phyloP scores from a whole-genome alignment of 2,329 filamentous ascomycete species.

The Alternaria triticina region DNA sequence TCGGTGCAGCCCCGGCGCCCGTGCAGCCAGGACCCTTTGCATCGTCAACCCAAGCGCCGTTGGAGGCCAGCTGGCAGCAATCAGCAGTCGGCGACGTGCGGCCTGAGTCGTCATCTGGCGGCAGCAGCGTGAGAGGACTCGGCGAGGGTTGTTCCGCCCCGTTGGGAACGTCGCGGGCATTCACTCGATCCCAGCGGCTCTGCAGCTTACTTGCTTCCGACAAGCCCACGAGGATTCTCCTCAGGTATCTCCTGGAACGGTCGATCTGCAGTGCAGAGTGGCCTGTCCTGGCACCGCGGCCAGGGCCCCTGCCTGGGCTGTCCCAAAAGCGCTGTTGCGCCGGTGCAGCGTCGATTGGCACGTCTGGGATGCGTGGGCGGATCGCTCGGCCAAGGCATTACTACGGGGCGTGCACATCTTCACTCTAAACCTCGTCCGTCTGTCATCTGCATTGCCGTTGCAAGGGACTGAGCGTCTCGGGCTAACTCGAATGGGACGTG shows the following conservation, averaged over 20 bases:
- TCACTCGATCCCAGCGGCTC: slow-evolving; percentile 9
- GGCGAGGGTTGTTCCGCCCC: slow-evolving; percentile 29
- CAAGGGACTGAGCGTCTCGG: slow-evolving; percentile 37
- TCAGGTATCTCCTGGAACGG: slow-evolving; percentile 36
- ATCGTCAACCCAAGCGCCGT: slow-evolving; percentile 3
- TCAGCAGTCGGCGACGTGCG: slow-evolving; percentile 18
- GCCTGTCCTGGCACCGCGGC: slow-evolving; percentile 46
- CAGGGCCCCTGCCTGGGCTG: slow-evolving; percentile 31
- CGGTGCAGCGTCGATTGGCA: slow-evolving; percentile 47
- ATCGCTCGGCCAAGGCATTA: slow-evolving; percentile 46
- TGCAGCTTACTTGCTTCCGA: slow-evolving; percentile 37
- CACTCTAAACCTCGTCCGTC: slow-evolving; percentile 36
- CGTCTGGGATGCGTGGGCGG: slow-evolving; percentile 42
- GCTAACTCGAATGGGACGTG: slow-evolving; percentile 38
- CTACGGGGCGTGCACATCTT: slow-evolving; percentile 41
- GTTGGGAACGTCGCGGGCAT: slow-evolving; percentile 14
- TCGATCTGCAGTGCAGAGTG: slow-evolving; percentile 51
- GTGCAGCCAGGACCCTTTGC: slow-evolving; percentile 12
- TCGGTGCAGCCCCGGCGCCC: slow-evolving; percentile 28
- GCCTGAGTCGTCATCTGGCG: slow-evolving; percentile 10
- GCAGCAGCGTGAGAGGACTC: slow-evolving; percentile 15
- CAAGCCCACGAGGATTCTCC: slow-evolving; percentile 22
- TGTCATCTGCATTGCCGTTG: slow-evolving; percentile 52
- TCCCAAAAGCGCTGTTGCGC: slow-evolving; percentile 49
- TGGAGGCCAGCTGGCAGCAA: not conserved